A percentile compares a stretch with the other conserved stretches of the same genome.
These are phyloP conservation scores for Pleurotus giganteus DNA, from an alignment of 768 basidiomycete genomes.

Conservation along the genomic window DNA sequence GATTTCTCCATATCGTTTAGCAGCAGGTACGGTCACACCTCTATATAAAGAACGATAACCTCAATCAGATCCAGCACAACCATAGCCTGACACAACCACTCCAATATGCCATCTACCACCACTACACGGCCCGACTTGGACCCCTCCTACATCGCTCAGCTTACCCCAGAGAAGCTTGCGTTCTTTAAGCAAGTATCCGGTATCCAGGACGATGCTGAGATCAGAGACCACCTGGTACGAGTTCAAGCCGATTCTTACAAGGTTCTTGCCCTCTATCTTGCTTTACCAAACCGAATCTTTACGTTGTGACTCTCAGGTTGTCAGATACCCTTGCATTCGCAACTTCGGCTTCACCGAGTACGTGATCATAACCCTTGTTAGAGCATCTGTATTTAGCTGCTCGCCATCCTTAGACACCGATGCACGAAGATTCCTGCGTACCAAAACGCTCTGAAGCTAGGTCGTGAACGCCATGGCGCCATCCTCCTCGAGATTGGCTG, in stretches of 20 bases:
- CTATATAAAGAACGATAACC: background rate
- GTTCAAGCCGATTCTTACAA: constrained; percentile 18
- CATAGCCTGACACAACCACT: too few relatives aligned
- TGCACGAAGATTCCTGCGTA: constrained; percentile 21
- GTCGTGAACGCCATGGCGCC: constrained; percentile 15
- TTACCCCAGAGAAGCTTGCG: constrained; percentile 11
- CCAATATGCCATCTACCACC: background rate
- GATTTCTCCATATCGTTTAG: background rate
- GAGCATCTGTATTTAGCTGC: background rate
- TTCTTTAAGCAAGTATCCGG: constrained; percentile 20
- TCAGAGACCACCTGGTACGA: constrained; percentile 17
- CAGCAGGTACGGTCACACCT: background rate
- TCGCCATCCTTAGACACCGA: constrained; percentile 14
- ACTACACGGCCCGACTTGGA: background rate
- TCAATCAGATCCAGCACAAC: background rate
- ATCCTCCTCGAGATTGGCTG: constrained; percentile 26
- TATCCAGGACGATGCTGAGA: constrained; percentile 16
- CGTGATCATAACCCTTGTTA: background rate
- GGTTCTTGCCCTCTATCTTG: constrained; percentile 4
- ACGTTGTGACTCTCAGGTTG: constrained; percentile 21
- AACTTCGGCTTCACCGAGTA: constrained; percentile 33
- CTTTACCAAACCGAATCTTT: background rate
- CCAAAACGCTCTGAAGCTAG: constrained; percentile 15
- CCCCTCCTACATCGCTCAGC: background rate
- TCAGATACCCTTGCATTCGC: constrained; percentile 36